Conservation (phyloP, 192 early-diverging fungal genomes). For the Umbelopsis isabellina region DNA sequence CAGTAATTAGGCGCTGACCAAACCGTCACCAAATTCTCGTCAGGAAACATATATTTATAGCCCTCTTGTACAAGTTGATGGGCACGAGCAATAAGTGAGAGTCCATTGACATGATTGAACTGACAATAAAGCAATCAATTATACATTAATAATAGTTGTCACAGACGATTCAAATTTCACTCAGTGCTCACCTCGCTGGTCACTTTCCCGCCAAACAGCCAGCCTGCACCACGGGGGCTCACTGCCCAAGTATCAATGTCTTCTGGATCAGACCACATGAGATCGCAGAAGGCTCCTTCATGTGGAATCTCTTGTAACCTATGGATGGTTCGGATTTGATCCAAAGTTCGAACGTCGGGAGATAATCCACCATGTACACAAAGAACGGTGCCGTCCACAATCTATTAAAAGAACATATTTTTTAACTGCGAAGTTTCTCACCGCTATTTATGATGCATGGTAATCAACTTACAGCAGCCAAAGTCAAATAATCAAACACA, state of each 20-base stretch:
- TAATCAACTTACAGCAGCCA: constrained; percentile 75
- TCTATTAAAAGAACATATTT: constrained; percentile 49
- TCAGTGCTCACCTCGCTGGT: constrained; percentile 75
- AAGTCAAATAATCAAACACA: constrained; percentile 90
- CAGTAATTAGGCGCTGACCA: constrained; percentile 99
- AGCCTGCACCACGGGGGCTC: constrained; percentile 92
- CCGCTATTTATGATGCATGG: neutral
- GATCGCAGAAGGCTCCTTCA: constrained; percentile 93
- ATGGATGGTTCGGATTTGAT: constrained; percentile 94
- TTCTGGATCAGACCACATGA: constrained; percentile 97
- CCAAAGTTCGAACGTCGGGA: constrained; percentile 89
- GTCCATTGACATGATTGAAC: constrained; percentile 92
- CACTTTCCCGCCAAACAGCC: constrained; percentile 93
- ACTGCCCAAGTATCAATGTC: constrained; percentile 93
- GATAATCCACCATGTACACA: constrained; percentile 95
- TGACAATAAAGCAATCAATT: constrained; percentile 27
- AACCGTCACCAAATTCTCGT: constrained; percentile 93
- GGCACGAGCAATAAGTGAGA: constrained; percentile 90
- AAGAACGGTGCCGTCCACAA: constrained; percentile 90
- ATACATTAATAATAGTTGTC: neutral
- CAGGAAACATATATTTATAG: constrained; percentile 92
- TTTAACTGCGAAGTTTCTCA: neutral
- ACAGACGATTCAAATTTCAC: neutral
- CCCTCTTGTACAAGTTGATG: constrained; percentile 99
- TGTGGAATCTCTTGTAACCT: constrained; percentile 95